phyloP scores from a whole-genome alignment of 202 grass and related monocot species.

The Sporobolus alterniflorus region DNA sequence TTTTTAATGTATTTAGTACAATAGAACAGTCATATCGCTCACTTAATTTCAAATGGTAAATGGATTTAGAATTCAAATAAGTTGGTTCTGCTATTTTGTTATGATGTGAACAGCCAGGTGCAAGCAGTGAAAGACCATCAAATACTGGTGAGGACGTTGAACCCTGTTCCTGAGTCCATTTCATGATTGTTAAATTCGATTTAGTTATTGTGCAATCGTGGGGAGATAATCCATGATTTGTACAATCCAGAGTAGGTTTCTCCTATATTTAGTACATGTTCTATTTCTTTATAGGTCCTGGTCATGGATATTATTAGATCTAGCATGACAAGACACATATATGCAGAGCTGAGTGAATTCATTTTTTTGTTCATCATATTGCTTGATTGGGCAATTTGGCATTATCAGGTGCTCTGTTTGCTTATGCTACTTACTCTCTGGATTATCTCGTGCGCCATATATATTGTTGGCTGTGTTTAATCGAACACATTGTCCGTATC shows the following conservation, averaged over 20 bases:
- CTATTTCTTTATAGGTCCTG: too few relatives aligned
- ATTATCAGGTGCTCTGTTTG: too few relatives aligned
- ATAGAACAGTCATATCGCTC: conserved; percentile 4
- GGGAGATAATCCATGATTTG: not conserved
- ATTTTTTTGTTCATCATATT: too few relatives aligned
- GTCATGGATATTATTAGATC: too few relatives aligned
- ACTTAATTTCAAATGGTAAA: not conserved
- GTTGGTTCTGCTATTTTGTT: not conserved
- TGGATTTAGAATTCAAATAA: conserved; percentile 11
- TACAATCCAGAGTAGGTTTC: not conserved
- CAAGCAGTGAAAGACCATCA: conserved; percentile 91
- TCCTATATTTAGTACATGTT: conserved; percentile 24
- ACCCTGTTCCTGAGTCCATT: conserved; percentile 19
- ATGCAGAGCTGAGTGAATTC: too few relatives aligned
- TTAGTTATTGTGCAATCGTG: conserved; percentile 14
- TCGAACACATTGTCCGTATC: too few relatives aligned
- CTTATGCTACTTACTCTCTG: too few relatives aligned
- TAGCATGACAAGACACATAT: too few relatives aligned
- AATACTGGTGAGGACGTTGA: conserved; percentile 79
- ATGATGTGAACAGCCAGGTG: conserved; percentile 47
- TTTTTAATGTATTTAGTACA: conserved; percentile 18
- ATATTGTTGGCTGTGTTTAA: too few relatives aligned
- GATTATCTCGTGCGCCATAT: too few relatives aligned
- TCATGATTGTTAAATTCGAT: conserved; percentile 3
- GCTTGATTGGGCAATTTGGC: too few relatives aligned